phyloP scores from a whole-genome alignment of 345 rosid species.

The Microthlaspi erraticum region DNA sequence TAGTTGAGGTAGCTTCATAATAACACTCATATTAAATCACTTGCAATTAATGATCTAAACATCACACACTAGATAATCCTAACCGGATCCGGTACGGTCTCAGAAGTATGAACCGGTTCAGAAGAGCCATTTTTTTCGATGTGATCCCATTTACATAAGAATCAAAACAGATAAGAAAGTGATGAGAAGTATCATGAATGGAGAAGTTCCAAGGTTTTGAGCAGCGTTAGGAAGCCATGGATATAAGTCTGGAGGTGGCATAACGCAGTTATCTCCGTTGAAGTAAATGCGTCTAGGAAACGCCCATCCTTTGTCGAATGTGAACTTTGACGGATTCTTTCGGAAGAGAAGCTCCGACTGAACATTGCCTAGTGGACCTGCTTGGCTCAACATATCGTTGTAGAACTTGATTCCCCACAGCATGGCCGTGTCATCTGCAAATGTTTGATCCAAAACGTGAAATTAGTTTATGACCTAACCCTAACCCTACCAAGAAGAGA shows the following conservation, averaged over 20 bases:
- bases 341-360: constrained; percentile 86
- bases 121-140: background rate
- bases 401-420: constrained; percentile 79
- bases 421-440: constrained; percentile 87
- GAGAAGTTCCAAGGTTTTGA: constrained; percentile 39
- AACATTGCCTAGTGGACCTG: constrained; percentile 78
- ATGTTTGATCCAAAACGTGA: constrained; percentile 4
- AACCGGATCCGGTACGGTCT: background rate
- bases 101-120: constrained; percentile 15
- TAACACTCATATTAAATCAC: constrained; percentile 21
- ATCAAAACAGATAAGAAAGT: constrained; percentile 49
- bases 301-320: constrained; percentile 89
- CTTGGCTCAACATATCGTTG: constrained; percentile 80
- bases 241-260: constrained; percentile 86
- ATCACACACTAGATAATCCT: constrained; percentile 2
- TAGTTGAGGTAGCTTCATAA: background rate
- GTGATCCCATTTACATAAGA: constrained; percentile 43
- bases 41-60: background rate
- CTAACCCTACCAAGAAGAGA: constrained; percentile 15
- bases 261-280: constrained; percentile 87
- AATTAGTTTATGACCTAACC: background rate
- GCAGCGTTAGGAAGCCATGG: constrained; percentile 83
- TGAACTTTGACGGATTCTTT: constrained; percentile 65
- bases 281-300: constrained; percentile 88
- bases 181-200: constrained; percentile 36